Evolutionary conservation across 768 basidiomycete genomes (phyloP).

Genomic region (Mycena polygramma): DNA sequence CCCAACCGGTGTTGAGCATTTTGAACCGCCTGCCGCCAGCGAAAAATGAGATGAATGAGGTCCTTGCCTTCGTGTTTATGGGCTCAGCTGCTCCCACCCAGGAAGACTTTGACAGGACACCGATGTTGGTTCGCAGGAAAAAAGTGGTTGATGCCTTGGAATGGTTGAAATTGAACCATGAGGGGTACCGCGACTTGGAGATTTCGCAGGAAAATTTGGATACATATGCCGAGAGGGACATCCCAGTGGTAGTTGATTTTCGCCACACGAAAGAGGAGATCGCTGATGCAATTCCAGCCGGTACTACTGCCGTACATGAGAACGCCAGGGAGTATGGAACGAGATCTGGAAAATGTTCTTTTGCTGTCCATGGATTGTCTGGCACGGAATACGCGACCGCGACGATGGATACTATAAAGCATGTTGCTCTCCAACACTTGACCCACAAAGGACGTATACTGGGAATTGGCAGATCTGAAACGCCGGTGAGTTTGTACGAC

Average conservation of each 20-base stretch:
- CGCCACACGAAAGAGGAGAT: constrained; percentile 13
- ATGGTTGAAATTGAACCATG: constrained; percentile 34
- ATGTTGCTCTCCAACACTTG: constrained; percentile 42
- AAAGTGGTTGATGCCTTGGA: constrained; percentile 25
- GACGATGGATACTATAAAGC: constrained; percentile 35
- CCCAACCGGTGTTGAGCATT: constrained; percentile 41
- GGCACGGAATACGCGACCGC: constrained; percentile 38
- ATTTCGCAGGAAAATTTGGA: constrained; percentile 23
- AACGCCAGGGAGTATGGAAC: constrained; percentile 34
- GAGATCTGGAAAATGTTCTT: constrained; percentile 47
- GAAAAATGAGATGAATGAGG: constrained; percentile 35
- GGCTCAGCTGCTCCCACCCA: neutral
- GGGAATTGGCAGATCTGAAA: constrained; percentile 35
- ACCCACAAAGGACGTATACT: constrained; percentile 36
- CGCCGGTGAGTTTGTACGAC: constrained; percentile 41
- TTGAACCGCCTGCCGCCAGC: neutral
- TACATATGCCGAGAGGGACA: constrained; percentile 27
- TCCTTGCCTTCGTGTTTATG: constrained; percentile 32
- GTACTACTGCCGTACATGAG: constrained; percentile 6
- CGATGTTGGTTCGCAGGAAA: constrained; percentile 35
- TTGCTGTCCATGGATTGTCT: constrained; percentile 53
- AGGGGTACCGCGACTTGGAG: constrained; percentile 22
- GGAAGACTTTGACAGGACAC: neutral
- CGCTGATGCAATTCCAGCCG: neutral
- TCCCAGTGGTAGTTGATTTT: constrained; percentile 31